phyloP scores from a whole-genome alignment of 2,329 filamentous ascomycete species.

The Botryosphaeria dothidea region DNA sequence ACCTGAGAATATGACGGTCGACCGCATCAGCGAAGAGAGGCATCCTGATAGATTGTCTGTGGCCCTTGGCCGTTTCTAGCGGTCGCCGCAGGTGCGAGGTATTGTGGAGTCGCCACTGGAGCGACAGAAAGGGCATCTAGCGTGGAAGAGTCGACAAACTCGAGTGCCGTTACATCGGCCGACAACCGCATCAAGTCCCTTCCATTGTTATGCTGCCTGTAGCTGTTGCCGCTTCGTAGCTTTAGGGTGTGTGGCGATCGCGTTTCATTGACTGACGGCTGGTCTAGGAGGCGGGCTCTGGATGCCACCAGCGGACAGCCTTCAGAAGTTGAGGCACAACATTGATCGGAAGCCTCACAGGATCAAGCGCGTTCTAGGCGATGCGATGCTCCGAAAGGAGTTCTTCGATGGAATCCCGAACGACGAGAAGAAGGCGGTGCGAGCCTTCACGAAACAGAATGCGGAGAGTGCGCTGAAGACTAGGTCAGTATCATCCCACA shows the following conservation, averaged over 20 bases:
- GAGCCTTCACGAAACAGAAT: conserved; percentile 69
- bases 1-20: background rate
- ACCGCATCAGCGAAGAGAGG: background rate
- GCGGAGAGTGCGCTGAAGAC: conserved; percentile 77
- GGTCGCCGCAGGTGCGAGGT: background rate
- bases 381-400: conserved; percentile 60
- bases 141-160: background rate
- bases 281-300: conserved; percentile 74
- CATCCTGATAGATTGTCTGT: background rate
- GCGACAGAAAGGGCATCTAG: background rate
- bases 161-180: background rate
- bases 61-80: background rate
- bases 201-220: background rate
- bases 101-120: background rate
- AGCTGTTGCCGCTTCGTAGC: background rate
- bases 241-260: background rate
- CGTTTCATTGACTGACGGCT: conserved; percentile 4
- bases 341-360: conserved; percentile 72
- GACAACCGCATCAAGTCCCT: background rate
- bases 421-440: conserved; percentile 61
- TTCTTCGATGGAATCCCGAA: conserved; percentile 63
- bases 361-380: conserved; percentile 67
- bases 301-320: conserved; percentile 69
- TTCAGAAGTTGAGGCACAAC: conserved; percentile 68
- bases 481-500: conserved; percentile 60